Evolutionary conservation across 1,284 basidiomycete genomes (phyloP).

Genomic region (Vanrija sp.): DNA sequence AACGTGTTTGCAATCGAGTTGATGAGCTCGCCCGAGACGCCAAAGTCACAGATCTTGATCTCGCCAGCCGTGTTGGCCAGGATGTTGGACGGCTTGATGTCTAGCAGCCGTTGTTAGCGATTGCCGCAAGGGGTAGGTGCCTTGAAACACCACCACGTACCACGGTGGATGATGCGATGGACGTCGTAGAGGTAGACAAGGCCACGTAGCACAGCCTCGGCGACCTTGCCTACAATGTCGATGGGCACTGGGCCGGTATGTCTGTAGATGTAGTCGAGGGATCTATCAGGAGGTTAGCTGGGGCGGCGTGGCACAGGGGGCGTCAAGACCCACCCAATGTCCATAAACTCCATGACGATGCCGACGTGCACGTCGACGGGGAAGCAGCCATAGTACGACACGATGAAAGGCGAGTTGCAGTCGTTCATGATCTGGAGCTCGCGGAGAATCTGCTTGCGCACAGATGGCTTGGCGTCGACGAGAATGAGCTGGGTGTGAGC

Average conservation of each 20-base stretch:
- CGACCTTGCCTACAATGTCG: slow-evolving; percentile 83
- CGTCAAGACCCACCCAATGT: slow-evolving; percentile 53
- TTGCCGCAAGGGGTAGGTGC: not conserved
- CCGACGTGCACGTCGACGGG: slow-evolving; percentile 95
- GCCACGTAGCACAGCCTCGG: slow-evolving; percentile 86
- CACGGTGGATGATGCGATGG: slow-evolving; percentile 98
- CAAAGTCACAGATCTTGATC: slow-evolving; percentile 99
- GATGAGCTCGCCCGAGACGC: slow-evolving; percentile 96
- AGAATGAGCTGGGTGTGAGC: slow-evolving; percentile 70
- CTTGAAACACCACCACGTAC: slow-evolving; percentile 47
- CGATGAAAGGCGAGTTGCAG: slow-evolving; percentile 87
- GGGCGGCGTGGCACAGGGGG: too few species aligned
- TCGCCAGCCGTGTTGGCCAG: slow-evolving; percentile 88
- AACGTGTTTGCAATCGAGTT: slow-evolving; percentile 99
- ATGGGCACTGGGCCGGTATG: slow-evolving; percentile 85
- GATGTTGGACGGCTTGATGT: slow-evolving; percentile 99
- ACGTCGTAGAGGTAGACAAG: slow-evolving; percentile 97
- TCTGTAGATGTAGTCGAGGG: slow-evolving; percentile 86
- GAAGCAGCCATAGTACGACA: slow-evolving; percentile 95
- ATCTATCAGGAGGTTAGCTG: too few species aligned
- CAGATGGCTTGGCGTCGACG: slow-evolving; percentile 93
- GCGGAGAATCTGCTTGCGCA: slow-evolving; percentile 96
- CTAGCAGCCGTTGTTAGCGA: slow-evolving; percentile 52
- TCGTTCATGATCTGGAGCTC: slow-evolving; percentile 99
- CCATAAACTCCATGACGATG: slow-evolving; percentile 98